Conservation (phyloP, 148 eudicot genomes). For the Camellia lanceoleosa region DNA sequence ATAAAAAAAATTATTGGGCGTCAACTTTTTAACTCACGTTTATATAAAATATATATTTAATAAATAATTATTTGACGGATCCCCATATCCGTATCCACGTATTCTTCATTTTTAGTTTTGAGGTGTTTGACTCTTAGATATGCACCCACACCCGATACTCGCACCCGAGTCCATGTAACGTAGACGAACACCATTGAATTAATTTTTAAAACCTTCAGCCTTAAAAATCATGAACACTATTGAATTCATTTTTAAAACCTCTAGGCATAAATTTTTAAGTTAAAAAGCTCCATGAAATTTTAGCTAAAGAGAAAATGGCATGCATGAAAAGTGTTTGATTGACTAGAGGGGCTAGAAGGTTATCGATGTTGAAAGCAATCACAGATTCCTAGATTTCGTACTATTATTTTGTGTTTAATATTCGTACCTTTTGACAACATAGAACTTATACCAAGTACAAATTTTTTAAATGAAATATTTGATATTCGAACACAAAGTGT, state of each 20-base stretch:
- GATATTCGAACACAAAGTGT: background rate
- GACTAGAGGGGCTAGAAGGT: background rate
- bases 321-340: background rate
- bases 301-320: background rate
- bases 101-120: too few relatives aligned
- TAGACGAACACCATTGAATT: too few relatives aligned
- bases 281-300: background rate
- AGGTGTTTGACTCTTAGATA: too few relatives aligned
- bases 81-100: too few relatives aligned
- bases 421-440: background rate
- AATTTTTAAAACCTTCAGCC: too few relatives aligned
- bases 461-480: background rate
- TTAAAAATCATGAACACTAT: too few relatives aligned
- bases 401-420: background rate
- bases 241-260: background rate
- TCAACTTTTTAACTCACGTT: too few relatives aligned
- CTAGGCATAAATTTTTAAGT: background rate
- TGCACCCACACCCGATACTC: too few relatives aligned
- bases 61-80: too few relatives aligned
- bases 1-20: too few relatives aligned
- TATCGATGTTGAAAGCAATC: background rate
- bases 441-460: background rate
- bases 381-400: background rate
- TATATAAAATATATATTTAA: too few relatives aligned
- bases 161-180: too few relatives aligned